Conservation (phyloP, 202 grass and related monocot species). For the Panicum hallii region DNA sequence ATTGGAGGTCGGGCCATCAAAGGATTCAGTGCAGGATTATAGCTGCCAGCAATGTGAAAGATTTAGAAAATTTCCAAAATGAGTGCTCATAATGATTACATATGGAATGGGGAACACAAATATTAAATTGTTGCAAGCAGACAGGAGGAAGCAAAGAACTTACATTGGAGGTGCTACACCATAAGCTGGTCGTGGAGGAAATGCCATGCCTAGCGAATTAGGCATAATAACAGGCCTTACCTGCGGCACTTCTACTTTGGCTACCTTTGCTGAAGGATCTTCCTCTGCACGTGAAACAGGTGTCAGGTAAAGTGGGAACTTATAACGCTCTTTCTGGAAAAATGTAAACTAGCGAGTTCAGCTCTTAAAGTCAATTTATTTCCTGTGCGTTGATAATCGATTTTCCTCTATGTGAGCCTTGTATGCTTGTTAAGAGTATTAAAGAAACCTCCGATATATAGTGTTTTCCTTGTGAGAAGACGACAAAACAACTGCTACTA, state of each 20-base stretch:
- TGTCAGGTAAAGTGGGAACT: slow-evolving; percentile 27
- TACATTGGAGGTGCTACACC: slow-evolving; percentile 79
- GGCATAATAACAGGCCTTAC: slow-evolving; percentile 63
- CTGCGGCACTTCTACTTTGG: slow-evolving; percentile 77
- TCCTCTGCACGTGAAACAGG: slow-evolving; percentile 68
- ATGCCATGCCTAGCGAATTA: slow-evolving; percentile 61
- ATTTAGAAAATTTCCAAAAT: slow-evolving; percentile 20
- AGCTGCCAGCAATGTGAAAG: slow-evolving; percentile 59
- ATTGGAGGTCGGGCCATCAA: slow-evolving; percentile 62
- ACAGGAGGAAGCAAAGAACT: slow-evolving; percentile 30
- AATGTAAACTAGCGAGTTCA: slow-evolving; percentile 14
- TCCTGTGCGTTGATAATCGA: background rate
- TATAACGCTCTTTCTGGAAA: background rate
- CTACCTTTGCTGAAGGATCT: slow-evolving; percentile 71
- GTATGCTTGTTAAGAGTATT: background rate
- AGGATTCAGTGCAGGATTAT: slow-evolving; percentile 78
- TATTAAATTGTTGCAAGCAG: background rate
- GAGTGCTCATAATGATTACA: background rate
- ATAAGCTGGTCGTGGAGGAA: slow-evolving; percentile 69
- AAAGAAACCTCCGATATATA: background rate
- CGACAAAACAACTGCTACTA: background rate
- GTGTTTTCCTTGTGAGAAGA: background rate
- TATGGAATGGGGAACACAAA: background rate
- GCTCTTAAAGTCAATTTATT: slow-evolving; percentile 23
- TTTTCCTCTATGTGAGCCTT: background rate